A percentile compares a stretch with the other conserved stretches of the same genome.
phyloP scores from a whole-genome alignment of 169 alveolate species.

The Toxoplasma gondii region DNA sequence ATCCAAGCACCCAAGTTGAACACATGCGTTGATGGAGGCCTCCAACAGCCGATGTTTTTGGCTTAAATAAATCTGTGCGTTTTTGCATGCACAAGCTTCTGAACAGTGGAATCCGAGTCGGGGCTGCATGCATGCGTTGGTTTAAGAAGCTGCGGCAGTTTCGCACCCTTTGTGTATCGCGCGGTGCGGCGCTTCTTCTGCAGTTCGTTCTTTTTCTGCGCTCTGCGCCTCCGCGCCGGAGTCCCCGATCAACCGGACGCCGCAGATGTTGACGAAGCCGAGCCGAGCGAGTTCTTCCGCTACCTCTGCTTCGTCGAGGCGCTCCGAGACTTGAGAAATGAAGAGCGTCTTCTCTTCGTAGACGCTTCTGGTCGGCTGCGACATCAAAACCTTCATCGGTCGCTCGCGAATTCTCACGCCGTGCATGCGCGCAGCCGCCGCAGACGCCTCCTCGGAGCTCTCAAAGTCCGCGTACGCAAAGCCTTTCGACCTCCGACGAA shows the following conservation, averaged over 20 bases:
- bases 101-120: background rate
- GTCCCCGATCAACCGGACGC: conserved; percentile 62
- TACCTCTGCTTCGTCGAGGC: background rate
- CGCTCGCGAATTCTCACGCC: conserved; percentile 40
- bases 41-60: too few species aligned
- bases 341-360: conserved; percentile 65
- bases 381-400: conserved; percentile 31
- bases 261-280: conserved; percentile 19
- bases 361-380: conserved; percentile 46
- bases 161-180: background rate
- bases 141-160: background rate
- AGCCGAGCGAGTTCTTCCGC: background rate
- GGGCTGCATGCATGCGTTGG: background rate
- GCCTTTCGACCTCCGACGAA: conserved; percentile 67
- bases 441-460: conserved; percentile 45
- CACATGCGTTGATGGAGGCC: background rate
- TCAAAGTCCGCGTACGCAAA: conserved; percentile 74
- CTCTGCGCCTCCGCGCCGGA: background rate
- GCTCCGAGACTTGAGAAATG: conserved; percentile 4
- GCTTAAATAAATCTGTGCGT: background rate
- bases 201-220: background rate
- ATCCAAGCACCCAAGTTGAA: background rate
- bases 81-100: background rate
- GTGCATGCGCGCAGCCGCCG: conserved; percentile 27
- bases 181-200: background rate